Percentiles rank a stretch among this genome's conserved stretches.
These are phyloP conservation scores for Tylopilus vinaceipallidus DNA, from an alignment of 768 basidiomycete species.

Conservation along the genomic window DNA sequence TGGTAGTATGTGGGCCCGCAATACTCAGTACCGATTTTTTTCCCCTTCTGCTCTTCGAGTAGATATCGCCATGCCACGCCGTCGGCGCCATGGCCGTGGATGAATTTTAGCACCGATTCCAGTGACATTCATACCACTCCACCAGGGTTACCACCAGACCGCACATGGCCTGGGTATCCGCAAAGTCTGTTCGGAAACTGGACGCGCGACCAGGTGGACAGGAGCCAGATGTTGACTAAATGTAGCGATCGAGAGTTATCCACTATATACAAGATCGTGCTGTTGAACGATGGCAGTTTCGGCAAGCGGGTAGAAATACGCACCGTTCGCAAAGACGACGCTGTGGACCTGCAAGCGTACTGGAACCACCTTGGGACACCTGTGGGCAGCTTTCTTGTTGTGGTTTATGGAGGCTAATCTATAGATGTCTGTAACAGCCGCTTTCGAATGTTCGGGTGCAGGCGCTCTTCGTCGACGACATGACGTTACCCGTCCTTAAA, in stretches of 20 bases:
- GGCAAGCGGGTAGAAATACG: constrained; percentile 11
- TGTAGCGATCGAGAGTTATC: constrained; percentile 17
- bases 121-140: background rate
- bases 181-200: constrained; percentile 53
- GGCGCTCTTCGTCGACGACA: constrained; percentile 39
- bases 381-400: constrained; percentile 19
- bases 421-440: constrained; percentile 17
- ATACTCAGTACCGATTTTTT: background rate
- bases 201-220: constrained; percentile 42
- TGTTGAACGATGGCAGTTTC: constrained; percentile 19
- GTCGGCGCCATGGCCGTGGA: constrained; percentile 41
- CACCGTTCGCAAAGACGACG: constrained; percentile 14
- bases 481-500: constrained; percentile 34
- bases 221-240: constrained; percentile 33
- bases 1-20: background rate
- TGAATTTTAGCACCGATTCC: constrained; percentile 27
- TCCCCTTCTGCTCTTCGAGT: background rate
- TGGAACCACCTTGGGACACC: constrained; percentile 27
- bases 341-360: constrained; percentile 15
- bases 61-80: constrained; percentile 37
- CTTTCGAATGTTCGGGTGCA: constrained; percentile 30
- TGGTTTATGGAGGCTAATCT: background rate
- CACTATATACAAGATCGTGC: constrained; percentile 17
- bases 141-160: background rate
- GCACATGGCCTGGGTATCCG: constrained; percentile 43